Conservation (phyloP, 768 basidiomycete species). For the Boletus bicolor region DNA sequence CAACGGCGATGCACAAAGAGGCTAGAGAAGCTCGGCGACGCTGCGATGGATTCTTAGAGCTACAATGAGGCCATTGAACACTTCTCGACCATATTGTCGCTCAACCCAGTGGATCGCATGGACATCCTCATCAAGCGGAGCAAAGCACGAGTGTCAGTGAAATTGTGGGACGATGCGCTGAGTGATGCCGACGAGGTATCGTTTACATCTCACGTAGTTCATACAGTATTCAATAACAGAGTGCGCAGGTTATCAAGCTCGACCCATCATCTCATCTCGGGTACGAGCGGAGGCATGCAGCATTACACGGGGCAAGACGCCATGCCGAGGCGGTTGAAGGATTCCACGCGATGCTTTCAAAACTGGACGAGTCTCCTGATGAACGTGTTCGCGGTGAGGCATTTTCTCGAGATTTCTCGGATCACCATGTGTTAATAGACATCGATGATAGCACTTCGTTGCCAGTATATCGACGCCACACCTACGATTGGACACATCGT, state of each 20-base stretch:
- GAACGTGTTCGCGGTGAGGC: background rate
- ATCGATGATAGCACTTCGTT: background rate
- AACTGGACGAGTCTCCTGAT: background rate
- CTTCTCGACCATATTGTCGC: background rate
- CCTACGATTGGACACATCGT: background rate
- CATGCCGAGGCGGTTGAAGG: background rate
- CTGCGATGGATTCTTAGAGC: background rate
- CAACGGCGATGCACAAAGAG: background rate
- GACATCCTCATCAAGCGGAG: slow-evolving; percentile 6
- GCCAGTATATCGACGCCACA: background rate
- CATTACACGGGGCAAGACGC: background rate
- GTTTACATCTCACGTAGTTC: background rate
- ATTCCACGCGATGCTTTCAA: background rate
- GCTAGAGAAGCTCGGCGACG: background rate
- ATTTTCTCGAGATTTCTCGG: background rate
- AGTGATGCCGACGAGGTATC: slow-evolving; percentile 9
- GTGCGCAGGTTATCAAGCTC: background rate
- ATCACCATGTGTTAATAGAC: background rate
- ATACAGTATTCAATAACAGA: background rate
- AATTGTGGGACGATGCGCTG: background rate
- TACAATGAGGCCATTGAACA: background rate
- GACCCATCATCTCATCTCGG: background rate
- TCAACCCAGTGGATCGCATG: accelerated
- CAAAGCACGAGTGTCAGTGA: background rate
- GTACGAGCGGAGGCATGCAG: background rate